Base-by-base conservation (phyloP, 306 rosid genomes). In the Citrullus mucosospermus region DNA sequence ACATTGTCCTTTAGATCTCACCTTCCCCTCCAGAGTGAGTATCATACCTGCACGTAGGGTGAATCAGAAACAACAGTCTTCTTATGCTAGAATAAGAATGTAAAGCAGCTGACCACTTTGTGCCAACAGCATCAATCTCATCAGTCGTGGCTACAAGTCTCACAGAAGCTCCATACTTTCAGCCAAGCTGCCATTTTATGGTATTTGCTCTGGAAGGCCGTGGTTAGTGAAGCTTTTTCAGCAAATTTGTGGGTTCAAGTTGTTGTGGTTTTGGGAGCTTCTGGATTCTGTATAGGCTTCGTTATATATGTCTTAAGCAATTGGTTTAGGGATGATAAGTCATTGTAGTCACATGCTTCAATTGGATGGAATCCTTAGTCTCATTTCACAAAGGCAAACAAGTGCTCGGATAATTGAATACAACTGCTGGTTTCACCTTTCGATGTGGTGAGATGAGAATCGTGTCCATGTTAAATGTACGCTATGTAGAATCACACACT, bases 81-180 rank as follows among this genome's bases (percentile, higher is more conserved):
- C 25, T 25, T 25, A 25, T 25, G 28, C 1, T 25, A 25, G 28
- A 25, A 25, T 25, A 25, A 25, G 28, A 25, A 25, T 25, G 28
- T 1, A 25, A 25, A 25, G 28, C 28, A 25, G 0, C 28, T 25
- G 28, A 25, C 28, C 28, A 25, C 28, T 25, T 25, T 0, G 28
- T 25, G 28, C 28, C 28, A 25, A 25, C 28, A 25, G 28, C 28
- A 25, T 25, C 28, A 25, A 25, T 25, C 28, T 25, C 28, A 25
- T 25, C 90, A 95, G 98, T 76, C 97, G 13, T 95, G 96, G 93
- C 82, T 95, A 61, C 87, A 97, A 78, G 91, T 95, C 61, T 91
- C 93, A 0, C 96, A 89, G 43, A 89, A 75, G 44, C 91, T 87
- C 79, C 98, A 95, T 82, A 89, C 98, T 2, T 51, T 67, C 34